Evolutionary conservation across 1,284 basidiomycete genomes (phyloP).

Genomic region (Naganishia sp.): DNA sequence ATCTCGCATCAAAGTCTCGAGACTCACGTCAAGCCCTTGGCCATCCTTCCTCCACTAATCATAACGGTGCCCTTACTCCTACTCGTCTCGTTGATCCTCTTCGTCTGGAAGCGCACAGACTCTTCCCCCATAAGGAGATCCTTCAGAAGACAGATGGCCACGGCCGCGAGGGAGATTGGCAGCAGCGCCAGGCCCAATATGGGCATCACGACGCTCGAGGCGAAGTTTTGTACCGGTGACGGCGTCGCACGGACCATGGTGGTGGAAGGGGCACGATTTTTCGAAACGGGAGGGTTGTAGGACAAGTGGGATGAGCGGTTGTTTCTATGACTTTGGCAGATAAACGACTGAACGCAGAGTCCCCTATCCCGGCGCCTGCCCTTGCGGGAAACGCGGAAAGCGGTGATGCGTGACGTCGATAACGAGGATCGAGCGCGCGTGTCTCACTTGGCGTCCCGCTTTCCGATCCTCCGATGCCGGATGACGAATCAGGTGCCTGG

Average conservation of each 20-base stretch:
- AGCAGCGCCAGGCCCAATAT: slow-evolving; percentile 38
- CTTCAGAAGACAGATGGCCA: slow-evolving; percentile 34
- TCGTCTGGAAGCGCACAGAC: slow-evolving; percentile 19
- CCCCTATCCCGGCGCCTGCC: neutral
- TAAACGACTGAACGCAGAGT: no score
- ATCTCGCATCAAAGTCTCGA: neutral
- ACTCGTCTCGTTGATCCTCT: slow-evolving; percentile 4
- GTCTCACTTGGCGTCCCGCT: slow-evolving; percentile 2
- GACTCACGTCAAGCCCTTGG: slow-evolving; percentile 52
- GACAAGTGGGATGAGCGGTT: no score
- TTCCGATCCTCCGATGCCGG: neutral
- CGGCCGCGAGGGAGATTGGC: slow-evolving; percentile 41
- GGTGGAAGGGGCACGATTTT: neutral
- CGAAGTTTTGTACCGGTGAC: slow-evolving; percentile 39
- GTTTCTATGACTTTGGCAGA: no score
- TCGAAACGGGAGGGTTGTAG: no score
- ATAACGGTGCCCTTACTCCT: slow-evolving; percentile 45
- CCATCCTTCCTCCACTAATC: slow-evolving; percentile 55
- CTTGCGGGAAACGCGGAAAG: neutral
- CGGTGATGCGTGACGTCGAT: slow-evolving; percentile 7
- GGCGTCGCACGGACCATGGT: slow-evolving; percentile 36
- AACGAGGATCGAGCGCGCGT: neutral
- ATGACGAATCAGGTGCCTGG: neutral
- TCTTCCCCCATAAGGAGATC: slow-evolving; percentile 29
- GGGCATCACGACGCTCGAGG: slow-evolving; percentile 42